Percentiles rank a stretch among this genome's conserved stretches.
phyloP scores from a whole-genome alignment of 164 flowering plant genomes.

The Vitis cinerea region DNA sequence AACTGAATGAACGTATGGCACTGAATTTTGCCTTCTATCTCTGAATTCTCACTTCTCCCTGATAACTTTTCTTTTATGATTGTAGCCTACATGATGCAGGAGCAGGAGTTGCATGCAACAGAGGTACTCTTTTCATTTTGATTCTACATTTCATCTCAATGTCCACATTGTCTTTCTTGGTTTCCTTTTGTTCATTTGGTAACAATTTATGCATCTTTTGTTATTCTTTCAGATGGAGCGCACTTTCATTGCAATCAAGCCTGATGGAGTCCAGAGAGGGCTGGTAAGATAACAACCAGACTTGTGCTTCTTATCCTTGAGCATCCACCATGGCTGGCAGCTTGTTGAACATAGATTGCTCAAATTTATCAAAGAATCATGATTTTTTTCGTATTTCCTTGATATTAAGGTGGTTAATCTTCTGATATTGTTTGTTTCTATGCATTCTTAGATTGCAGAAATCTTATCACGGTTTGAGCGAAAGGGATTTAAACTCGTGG shows the following conservation, averaged over 20 bases:
- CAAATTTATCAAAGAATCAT: not conserved
- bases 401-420: not conserved
- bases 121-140: constrained; percentile 52
- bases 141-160: not conserved
- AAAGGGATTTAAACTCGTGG: constrained; percentile 95
- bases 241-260: constrained; percentile 96
- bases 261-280: constrained; percentile 99
- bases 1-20: not conserved
- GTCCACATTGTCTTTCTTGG: not conserved
- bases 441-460: constrained; percentile 69
- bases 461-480: constrained; percentile 90
- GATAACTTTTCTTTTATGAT: constrained; percentile 8
- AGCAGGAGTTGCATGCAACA: constrained; percentile 90
- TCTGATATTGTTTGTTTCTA: constrained; percentile 1
- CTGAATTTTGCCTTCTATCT: not conserved
- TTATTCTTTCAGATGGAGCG: constrained; percentile 66
- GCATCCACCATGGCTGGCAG: not conserved
- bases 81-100: constrained; percentile 87
- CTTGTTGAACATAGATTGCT: not conserved
- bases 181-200: not conserved
- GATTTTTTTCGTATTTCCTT: not conserved
- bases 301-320: not conserved
- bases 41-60: not conserved
- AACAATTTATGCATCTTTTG: not conserved
- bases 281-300: constrained; percentile 52